A percentile compares a stretch with the other conserved stretches of the same genome.
phyloP scores from a whole-genome alignment of 176 grass and related monocot species.

The maize (Zea mays) region DNA sequence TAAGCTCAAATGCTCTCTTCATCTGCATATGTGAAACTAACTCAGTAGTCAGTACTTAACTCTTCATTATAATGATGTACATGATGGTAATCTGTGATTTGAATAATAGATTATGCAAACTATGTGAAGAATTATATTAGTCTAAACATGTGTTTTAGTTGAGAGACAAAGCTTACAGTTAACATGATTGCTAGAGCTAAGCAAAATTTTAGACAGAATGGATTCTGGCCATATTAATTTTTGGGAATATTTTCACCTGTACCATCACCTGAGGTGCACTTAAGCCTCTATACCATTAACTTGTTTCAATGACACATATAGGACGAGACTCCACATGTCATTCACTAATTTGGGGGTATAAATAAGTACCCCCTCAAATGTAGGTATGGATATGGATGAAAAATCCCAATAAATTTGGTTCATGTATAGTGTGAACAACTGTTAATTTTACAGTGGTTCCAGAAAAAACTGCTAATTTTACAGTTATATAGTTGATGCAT shows the following conservation, averaged over 20 bases:
- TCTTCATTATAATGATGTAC: background rate
- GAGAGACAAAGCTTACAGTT: background rate
- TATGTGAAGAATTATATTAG: background rate
- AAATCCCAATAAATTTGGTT: background rate
- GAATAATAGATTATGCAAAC: conserved; percentile 1
- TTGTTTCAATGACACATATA: background rate
- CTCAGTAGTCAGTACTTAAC: background rate
- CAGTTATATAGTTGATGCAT: background rate
- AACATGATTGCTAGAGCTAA: background rate
- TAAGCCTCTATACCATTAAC: background rate
- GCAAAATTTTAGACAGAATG: conserved; percentile 17
- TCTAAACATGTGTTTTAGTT: conserved; percentile 21
- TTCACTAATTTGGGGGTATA: background rate
- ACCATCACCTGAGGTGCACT: conserved; percentile 4
- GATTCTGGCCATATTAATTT: background rate
- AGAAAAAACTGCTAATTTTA: conserved; percentile 1
- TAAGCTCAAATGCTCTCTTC: conserved; percentile 18
- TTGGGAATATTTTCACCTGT: background rate
- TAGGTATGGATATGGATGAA: background rate
- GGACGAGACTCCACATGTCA: background rate
- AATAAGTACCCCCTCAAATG: background rate
- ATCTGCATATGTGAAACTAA: conserved; percentile 16
- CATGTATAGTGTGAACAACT: background rate
- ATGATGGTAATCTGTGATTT: conserved; percentile 6
- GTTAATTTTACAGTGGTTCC: conserved; percentile 2